A percentile compares a stretch with the other conserved stretches of the same genome.
Evolutionary conservation across 2,329 filamentous ascomycete species (phyloP).

Genomic region (Botrytis cinerea): DNA sequence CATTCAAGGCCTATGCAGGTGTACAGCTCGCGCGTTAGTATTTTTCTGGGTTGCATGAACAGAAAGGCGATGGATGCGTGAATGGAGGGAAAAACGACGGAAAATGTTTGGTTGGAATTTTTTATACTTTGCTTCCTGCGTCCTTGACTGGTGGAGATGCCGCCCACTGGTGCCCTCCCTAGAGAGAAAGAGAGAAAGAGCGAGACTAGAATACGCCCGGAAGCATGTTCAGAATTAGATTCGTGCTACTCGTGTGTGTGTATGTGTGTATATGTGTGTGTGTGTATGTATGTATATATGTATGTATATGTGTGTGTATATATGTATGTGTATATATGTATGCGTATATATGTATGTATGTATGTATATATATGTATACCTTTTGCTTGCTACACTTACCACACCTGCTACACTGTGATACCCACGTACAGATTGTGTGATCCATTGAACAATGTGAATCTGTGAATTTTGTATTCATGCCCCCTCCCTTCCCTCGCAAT

Average conservation of each 20-base stretch:
- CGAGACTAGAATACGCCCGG: conserved; percentile 2
- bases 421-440: neutral
- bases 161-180: neutral
- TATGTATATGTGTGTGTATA: too few species aligned
- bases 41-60: conserved; percentile 2
- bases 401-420: neutral
- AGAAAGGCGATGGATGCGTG: neutral
- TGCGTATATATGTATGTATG: too few species aligned
- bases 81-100: neutral
- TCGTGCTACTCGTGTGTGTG: neutral
- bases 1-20: neutral
- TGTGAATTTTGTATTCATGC: neutral
- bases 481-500: neutral
- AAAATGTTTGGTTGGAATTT: conserved; percentile 4
- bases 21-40: conserved; percentile 1
- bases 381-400: neutral
- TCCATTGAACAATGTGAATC: neutral
- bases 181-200: neutral
- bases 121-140: neutral
- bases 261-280: too few species aligned
- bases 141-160: conserved; percentile 5
- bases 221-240: neutral
- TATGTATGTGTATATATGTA: too few species aligned
- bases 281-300: too few species aligned
- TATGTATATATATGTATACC: neutral